phyloP scores from a whole-genome alignment of 1,284 basidiomycete genomes.

The Puccinia brachypodii region DNA sequence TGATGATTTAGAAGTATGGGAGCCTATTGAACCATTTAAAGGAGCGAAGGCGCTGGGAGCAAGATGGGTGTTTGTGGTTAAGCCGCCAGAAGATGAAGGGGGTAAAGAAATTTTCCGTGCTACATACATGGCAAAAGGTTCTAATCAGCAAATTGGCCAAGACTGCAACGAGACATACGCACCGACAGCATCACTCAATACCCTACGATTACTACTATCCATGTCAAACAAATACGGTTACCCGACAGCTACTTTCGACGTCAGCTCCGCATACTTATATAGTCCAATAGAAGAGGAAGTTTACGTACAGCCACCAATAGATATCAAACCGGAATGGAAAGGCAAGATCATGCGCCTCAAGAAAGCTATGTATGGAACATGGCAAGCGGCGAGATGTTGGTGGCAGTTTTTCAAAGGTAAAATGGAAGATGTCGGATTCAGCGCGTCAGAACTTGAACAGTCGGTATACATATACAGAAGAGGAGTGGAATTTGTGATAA shows the following conservation, averaged over 20 bases:
- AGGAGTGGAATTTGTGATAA: neutral
- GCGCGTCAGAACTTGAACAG: neutral
- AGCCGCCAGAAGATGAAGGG: neutral
- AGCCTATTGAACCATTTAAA: neutral
- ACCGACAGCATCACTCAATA: constrained; percentile 13
- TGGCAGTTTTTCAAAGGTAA: too few relatives aligned
- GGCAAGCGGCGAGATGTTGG: too few relatives aligned
- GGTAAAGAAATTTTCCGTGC: neutral
- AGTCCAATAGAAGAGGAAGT: too few relatives aligned
- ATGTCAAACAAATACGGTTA: neutral
- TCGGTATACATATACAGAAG: neutral
- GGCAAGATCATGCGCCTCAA: too few relatives aligned
- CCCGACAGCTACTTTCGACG: neutral
- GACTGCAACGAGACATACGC: constrained; percentile 17
- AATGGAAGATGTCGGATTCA: too few relatives aligned
- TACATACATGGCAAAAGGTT: constrained; percentile 18
- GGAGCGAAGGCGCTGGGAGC: neutral
- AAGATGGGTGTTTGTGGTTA: constrained; percentile 1
- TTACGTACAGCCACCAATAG: neutral
- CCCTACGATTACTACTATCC: neutral
- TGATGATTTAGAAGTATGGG: neutral
- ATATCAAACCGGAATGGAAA: neutral
- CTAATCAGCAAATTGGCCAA: neutral
- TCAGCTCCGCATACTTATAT: constrained; percentile 22
- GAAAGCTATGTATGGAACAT: too few relatives aligned